Base-by-base conservation (phyloP, 441 rosid species). In the Codiaeum variegatum region DNA sequence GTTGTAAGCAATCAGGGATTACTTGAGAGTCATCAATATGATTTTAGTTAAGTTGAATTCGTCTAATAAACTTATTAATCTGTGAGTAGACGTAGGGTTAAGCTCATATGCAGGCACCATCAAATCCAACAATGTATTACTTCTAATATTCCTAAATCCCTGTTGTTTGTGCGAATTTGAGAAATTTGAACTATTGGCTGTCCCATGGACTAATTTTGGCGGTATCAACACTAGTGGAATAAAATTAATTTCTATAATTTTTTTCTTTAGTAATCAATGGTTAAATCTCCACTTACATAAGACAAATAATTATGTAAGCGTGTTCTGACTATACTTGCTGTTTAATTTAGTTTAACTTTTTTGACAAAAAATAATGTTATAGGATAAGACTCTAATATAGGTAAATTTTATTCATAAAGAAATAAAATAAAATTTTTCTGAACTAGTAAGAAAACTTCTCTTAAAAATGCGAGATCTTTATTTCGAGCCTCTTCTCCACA, bases 71-170 rank as follows among this genome's bases (percentile, higher is more conserved):
- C 5, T 24, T 21, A 11, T 2, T 55, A 5, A 55, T 3, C 24
- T 24, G 61, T 24, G 32, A 24, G 12, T 1, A 9, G 18, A 54
- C 26, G 28, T 54, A 21, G 23, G 28, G 5, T 63, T 18, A 26
- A 11, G 52, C 44, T 44, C 0, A n/a, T n/a, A n/a, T n/a, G n/a
- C n/a, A 46, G 55, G 69, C 69, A 67, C 42, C 5, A 68, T 13
- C 29, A 13, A 34, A 55, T 12, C 28, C 21, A 21, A 3, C 19
- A 6, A 31, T 55, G 47, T 32, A 13, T 52, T 21, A 62, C 52
- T 68, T 68, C 71, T 49, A 52, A n/a, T 54, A 29, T 10, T 47
- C 36, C 34, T 40, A 40, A 40, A 40, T 40, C 44, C 44, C n/a
- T n/a, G n/a, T n/a, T n/a, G n/a, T n/a, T n/a, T n/a, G n/a, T n/a